Evolutionary conservation across 2,329 filamentous ascomycete species (phyloP).

Genomic region (Hymenoscyphus scutula): DNA sequence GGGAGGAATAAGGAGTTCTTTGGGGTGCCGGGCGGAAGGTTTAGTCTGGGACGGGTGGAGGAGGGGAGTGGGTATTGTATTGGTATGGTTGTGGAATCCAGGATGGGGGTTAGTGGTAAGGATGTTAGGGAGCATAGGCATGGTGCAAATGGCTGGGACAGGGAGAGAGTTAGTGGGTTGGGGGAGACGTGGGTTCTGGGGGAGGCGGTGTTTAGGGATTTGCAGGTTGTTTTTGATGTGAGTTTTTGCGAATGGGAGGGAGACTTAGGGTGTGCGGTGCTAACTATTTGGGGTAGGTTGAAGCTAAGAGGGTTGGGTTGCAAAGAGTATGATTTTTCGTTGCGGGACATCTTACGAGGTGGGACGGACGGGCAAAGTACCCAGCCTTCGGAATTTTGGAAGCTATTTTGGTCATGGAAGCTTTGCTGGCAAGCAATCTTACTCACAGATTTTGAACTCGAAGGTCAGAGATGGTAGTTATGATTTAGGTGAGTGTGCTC

Average conservation of each 20-base stretch:
- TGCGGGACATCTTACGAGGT: not conserved
- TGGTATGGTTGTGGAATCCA: conserved; percentile 25
- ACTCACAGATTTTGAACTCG: not conserved
- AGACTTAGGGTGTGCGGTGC: not conserved
- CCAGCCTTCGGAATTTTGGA: not conserved
- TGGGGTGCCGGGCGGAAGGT: conserved; percentile 22
- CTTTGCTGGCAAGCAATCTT: not conserved
- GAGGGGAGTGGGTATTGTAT: conserved; percentile 27
- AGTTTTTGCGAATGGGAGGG: conserved; percentile 3
- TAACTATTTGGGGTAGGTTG: not conserved
- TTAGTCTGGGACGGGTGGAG: conserved; percentile 25
- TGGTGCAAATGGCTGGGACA: not conserved
- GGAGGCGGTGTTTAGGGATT: conserved; percentile 30
- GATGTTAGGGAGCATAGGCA: not conserved
- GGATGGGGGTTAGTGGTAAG: conserved; percentile 12
- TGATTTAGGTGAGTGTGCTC: not conserved
- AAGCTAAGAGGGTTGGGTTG: not conserved
- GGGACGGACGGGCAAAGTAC: too few relatives aligned
- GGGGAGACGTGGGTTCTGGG: conserved; percentile 27
- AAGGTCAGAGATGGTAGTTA: not conserved
- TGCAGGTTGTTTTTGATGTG: conserved; percentile 29
- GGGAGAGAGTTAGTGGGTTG: conserved; percentile 18
- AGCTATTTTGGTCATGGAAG: not conserved
- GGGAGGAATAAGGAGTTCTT: conserved; percentile 19
- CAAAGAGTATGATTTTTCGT: not conserved